Conservation (phyloP, 2,329 filamentous ascomycete genomes). For the Tolypocladium tropicale region DNA sequence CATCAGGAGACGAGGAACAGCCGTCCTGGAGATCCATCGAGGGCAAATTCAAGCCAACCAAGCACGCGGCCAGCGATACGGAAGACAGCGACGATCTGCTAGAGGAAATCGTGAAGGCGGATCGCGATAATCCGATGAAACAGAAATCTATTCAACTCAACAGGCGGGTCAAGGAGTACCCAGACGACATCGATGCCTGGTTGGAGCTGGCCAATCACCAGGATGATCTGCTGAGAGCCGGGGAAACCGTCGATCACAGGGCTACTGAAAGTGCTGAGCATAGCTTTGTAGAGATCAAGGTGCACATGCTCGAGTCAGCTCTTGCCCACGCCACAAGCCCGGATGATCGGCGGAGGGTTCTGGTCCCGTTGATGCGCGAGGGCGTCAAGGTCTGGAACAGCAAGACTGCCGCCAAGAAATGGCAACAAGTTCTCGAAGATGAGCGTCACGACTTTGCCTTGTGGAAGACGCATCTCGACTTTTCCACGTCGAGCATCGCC, state of each 20-base stretch:
- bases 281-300: constrained; percentile 67
- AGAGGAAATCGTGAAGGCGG: constrained; percentile 20
- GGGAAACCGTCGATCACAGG: constrained; percentile 30
- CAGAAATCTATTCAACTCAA: constrained; percentile 52
- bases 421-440: constrained; percentile 39
- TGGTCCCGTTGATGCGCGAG: constrained; percentile 63
- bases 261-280: constrained; percentile 50
- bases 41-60: constrained; percentile 44
- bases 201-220: constrained; percentile 71
- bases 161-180: constrained; percentile 52
- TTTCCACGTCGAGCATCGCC: constrained; percentile 57
- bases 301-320: constrained; percentile 72
- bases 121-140: constrained; percentile 34
- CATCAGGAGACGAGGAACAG: constrained; percentile 34
- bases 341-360: constrained; percentile 45
- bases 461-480: constrained; percentile 67
- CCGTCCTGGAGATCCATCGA: constrained; percentile 57
- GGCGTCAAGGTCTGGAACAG: constrained; percentile 64
- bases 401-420: constrained; percentile 50
- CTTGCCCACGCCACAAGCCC: constrained; percentile 42
- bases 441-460: constrained; percentile 37
- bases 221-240: constrained; percentile 49
- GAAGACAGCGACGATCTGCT: constrained; percentile 37
- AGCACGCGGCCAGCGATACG: constrained; percentile 37
- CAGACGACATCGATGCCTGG: constrained; percentile 63